Evolutionary conservation across 345 rosid genomes (phyloP), one percentile per base, ranked within the genome.

Genomic region (Ailanthus altissimus): DNA sequence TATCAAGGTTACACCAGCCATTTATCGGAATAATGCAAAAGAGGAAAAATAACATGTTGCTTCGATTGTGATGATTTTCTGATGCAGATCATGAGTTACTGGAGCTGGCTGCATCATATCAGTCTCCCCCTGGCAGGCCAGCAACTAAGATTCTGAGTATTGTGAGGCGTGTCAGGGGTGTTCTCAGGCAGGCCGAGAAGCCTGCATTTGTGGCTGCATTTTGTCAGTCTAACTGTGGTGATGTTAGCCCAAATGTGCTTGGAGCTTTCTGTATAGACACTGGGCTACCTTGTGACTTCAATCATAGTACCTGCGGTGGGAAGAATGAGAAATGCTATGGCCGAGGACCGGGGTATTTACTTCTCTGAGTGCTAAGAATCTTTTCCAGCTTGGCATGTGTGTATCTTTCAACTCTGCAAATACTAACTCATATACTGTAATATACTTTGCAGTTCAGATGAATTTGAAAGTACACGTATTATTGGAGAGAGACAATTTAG

Each of bases 221-320:
- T 84, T 96, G 98, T 83, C 99, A 96, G 81, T 78, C 97, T 36
- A 96, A 92, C 84, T 96, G 99, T 82, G 99, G 99, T 64, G 98
- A 96, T 85, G 97, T 96, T 81, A 96, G 97, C 83, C 99, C 99
- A 72, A 96, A 96, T 80, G 93, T 93, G 79, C 99, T 92, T 45
- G 97, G 99, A 81, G 92, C 97, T 75, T 96, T 93, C 84, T 96
- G 99, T 78, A 78, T 60, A 23, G 97, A 96, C 89, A 87, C 93
- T 75, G 99, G 94, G 32, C 89, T 91, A 75, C 93, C 97, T 77
- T 96, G 98, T 93, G 99, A 96, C 72, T 96, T 96, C 87, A 91
- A 96, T 82, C 98, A 93, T 83, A 93, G 99, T 83, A 96, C 99
- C 67, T 93, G 99, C 46, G 87, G 97, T 78, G 97, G 99, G 63